phyloP scores from a whole-genome alignment of 768 basidiomycete genomes.

The Floccularia luteovirens region DNA sequence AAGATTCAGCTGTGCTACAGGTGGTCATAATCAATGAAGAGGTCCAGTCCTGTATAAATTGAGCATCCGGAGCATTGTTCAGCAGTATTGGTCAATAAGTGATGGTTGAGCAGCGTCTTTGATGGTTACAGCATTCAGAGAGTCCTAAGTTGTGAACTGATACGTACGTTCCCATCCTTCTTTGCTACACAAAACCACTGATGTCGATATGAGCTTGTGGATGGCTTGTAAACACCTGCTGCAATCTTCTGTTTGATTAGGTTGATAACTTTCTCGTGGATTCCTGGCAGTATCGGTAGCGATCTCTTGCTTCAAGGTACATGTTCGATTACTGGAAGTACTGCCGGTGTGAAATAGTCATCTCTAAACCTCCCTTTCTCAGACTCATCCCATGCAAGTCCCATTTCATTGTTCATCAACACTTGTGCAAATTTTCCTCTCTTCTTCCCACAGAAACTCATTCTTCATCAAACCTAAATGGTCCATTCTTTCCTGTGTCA shows the following conservation, averaged over 20 bases:
- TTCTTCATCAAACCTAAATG: not conserved
- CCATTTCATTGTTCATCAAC: too few relatives aligned
- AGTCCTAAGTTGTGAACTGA: conserved; percentile 29
- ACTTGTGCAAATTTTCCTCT: too few relatives aligned
- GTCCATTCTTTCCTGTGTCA: not conserved
- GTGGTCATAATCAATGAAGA: conserved; percentile 29
- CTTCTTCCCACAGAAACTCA: too few relatives aligned
- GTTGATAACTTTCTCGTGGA: conserved; percentile 19
- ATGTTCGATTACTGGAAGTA: too few relatives aligned
- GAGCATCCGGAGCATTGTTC: conserved; percentile 23
- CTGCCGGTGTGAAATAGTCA: too few relatives aligned
- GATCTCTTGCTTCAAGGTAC: too few relatives aligned
- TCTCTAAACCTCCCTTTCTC: too few relatives aligned
- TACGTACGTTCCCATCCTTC: conserved; percentile 25
- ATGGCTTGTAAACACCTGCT: conserved; percentile 30
- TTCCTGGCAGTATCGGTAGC: conserved; percentile 23
- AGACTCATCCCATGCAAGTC: too few relatives aligned
- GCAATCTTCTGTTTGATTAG: conserved; percentile 26
- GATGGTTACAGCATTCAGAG: conserved; percentile 27
- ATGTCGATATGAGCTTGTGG: conserved; percentile 26
- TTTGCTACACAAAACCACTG: conserved; percentile 32
- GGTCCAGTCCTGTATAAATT: conserved; percentile 22
- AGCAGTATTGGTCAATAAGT: conserved; percentile 18
- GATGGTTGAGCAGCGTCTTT: conserved; percentile 26
- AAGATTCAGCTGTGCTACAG: conserved; percentile 16